Evolutionary conservation across 441 rosid species (phyloP), one percentile per base, ranked within the genome.

Genomic region (Gossypium lobatum): DNA sequence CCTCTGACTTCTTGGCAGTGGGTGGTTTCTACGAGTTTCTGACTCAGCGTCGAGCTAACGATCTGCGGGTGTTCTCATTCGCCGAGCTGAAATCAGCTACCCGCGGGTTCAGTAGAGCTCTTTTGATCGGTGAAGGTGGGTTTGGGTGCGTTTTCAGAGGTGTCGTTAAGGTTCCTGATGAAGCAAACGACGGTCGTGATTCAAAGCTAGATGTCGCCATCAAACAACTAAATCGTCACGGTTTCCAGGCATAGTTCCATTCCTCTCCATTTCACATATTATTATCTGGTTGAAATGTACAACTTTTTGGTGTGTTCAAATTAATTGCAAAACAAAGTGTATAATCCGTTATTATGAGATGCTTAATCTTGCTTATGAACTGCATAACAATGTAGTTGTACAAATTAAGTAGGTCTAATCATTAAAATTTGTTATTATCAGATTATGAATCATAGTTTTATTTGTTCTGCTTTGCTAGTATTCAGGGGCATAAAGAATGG

Each of bases 401-500:
- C 20, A 2, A 16, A 31, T 16, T 31, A n/a, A 62, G 46, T 8
- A 21, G 4, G 31, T 10, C 34, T 0, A 58, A 63, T 26, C 31
- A 31, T 61, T 61, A 25, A 28, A n/a, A 61, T 26, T 34, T 31
- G 14, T n/a, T 58, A 58, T 58, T 23, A 11, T 23, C 26, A 58
- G 13, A 58, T 25, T 58, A 23, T 23, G 63, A 58, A 57, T 57
- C 62, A 21, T 66, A 46, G 6, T 46, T 45, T 53, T 72, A 54
- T 85, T 55, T 54, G 25, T 21, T 54, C 20, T 13, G 82, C 83
- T 82, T 85, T 86, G 54, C 88, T 89, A 91, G 92, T 53, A 72
- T 82, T 86, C 97, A 95, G 99, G 97, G 99, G 90, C 97, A 93
- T 74, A 93, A 90, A 78, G 98, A 95, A 83, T 93, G 98, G 99